Evolutionary conservation across 768 basidiomycete genomes (phyloP).

Genomic region (Pleurotus salmoneostramineus): DNA sequence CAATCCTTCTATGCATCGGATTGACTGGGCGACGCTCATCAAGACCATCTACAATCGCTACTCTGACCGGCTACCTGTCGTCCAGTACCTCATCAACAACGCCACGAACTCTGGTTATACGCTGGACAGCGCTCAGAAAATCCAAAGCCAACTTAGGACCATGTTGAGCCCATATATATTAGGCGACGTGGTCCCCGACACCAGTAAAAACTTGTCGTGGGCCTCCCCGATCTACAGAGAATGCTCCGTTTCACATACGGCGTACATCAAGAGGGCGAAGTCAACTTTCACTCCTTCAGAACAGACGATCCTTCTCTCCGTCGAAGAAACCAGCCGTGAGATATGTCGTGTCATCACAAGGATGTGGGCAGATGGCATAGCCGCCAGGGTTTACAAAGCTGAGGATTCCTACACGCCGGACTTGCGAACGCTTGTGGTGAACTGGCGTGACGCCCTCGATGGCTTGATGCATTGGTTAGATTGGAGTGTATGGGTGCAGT

Average conservation of each 20-base stretch:
- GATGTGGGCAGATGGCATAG: constrained; percentile 43
- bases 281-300: constrained; percentile 24
- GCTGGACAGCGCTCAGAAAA: constrained; percentile 15
- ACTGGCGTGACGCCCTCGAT: constrained; percentile 31
- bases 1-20: constrained; percentile 19
- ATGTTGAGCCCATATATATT: constrained; percentile 30
- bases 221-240: constrained; percentile 28
- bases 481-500: constrained; percentile 49
- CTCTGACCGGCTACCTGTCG: constrained; percentile 34
- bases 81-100: constrained; percentile 29
- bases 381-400: constrained; percentile 17
- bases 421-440: constrained; percentile 8
- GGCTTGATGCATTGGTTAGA: constrained; percentile 46
- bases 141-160: constrained; percentile 21
- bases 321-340: constrained; percentile 33
- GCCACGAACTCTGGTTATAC: constrained; percentile 6
- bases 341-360: constrained; percentile 41
- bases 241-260: constrained; percentile 29
- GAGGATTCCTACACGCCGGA: neutral
- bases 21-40: constrained; percentile 39
- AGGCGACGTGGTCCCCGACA: neutral
- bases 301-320: constrained; percentile 20
- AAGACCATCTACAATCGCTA: constrained; percentile 37
- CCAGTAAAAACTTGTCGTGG: constrained; percentile 20
- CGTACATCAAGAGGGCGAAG: constrained; percentile 15